Evolutionary conservation across 176 grass and related monocot genomes (phyloP), one percentile per base, ranked within the genome.

Genomic region (Eleusine indica): DNA sequence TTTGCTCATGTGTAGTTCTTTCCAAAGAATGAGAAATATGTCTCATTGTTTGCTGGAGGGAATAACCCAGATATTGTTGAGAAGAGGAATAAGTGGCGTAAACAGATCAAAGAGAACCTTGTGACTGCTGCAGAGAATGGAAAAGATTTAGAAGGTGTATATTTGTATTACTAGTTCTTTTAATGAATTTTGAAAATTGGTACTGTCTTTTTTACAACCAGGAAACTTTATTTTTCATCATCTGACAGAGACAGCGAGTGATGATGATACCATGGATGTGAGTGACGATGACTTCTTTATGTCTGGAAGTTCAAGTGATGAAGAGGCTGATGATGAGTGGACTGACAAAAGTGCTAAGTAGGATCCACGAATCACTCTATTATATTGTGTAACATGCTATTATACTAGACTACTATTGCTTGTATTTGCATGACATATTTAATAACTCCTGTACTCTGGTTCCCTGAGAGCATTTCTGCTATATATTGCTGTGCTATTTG

Each of bases 331-430:
- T 91, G 96, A 99, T 79, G 96, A 99, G 75, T 94, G 81, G 91
- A 96, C 97, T 22, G 97, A 99, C 68, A 96, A 90, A 89, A 99
- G 93, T 88, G 86, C 91, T 29, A 99, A 93, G 97, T 99, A 96
- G 62, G 78, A 75, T 76, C 53, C 76, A 71, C 56, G 16, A 49
- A 60, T 44, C 75, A 74, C 5, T 82, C 11, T 78, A 28, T 43
- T 81, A 71, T 67, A 62, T 47, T 40, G 40, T 79, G 62, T 10
- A 19, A 61, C 35, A 77, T 67, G 75, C 16, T 72, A 47, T 53
- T 21, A 37, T 69, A 14, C 58, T 70, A 47, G 16, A n/a, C 22
- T 79, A 14, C 5, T 49, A 32, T 13, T 8, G 29, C 29, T 69
- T 69, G 19, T 57, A 57, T 22, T 67, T 73, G 42, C 49, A 35